Evolutionary conservation across 768 basidiomycete genomes (phyloP), one percentile per base, ranked within the genome.

Genomic region (Trametes sanguinea): DNA sequence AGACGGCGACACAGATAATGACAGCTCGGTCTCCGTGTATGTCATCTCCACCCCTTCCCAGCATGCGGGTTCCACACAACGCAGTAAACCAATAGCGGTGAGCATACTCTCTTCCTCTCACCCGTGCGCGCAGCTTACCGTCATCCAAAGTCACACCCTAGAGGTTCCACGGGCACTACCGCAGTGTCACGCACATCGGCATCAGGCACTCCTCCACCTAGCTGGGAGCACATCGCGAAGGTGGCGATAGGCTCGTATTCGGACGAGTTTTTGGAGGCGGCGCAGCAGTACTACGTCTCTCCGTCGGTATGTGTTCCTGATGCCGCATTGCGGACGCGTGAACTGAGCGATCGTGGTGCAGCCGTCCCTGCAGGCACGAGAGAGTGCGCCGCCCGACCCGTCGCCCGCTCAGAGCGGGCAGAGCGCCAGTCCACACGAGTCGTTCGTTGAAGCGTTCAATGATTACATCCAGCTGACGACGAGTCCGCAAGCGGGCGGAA

Each of bases 1-100:
- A 2, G 61, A 62, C 11, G 61, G 56, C 16, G 61, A 62, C 37
- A 62, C 61, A 9, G 61, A 57, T 17, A 35, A 62, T 37, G 61
- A 62, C 6, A 54, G 55, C 43, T 22, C 43, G 17, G 54, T 22
- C 4, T 51, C 54, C 2, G 43, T 39, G 7, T 51, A 57, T 16
- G 27, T 39, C 6, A 33, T 62, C 2, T n/a, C 35, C 13, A 27
- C 16, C 9, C 6, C 48, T 3, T 27, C 47, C 4, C 16, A 43
- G 2, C 6, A 9, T 2, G 40, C 52, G 2, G 17, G 29, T 9
- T 32, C 54, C 17, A 27, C 30, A 3, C 42, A 30, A 16, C 6
- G 29, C 10, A 50, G 35, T 5, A 42, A 22, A 1, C 17, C 42
- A 10, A 35, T 32, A 22, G 57, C 51, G 59, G 8, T 13, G 17